These are phyloP conservation scores for Auricularia cornea DNA, from an alignment of 768 basidiomycete genomes.

Conservation along the genomic window DNA sequence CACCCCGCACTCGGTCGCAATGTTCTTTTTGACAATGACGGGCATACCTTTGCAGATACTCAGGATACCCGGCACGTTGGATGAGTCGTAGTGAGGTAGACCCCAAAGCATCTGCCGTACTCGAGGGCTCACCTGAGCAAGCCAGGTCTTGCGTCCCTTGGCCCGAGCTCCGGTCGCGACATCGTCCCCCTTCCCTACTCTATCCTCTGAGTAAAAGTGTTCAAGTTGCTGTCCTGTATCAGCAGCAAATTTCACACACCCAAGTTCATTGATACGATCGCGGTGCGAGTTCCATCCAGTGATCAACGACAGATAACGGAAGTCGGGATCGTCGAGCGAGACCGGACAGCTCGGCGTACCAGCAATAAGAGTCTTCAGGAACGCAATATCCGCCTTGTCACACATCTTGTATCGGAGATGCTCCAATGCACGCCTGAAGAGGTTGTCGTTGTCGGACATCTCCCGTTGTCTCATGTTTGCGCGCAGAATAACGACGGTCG, in stretches of 20 bases:
- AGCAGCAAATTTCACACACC: not conserved
- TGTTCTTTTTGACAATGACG: conserved; percentile 15
- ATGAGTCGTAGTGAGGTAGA: conserved; percentile 9
- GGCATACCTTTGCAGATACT: conserved; percentile 16
- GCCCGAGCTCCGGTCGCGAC: not conserved
- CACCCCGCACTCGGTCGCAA: conserved; percentile 17
- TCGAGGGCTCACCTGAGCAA: not conserved
- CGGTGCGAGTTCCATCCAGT: not conserved
- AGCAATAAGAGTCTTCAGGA: not conserved
- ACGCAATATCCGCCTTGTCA: not conserved
- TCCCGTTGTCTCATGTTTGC: conserved; percentile 4
- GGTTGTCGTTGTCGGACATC: conserved; percentile 37
- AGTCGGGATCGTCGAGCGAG: not conserved
- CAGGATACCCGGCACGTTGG: conserved; percentile 14
- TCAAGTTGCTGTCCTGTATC: not conserved
- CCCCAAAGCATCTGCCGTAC: conserved; percentile 13
- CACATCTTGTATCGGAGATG: not conserved
- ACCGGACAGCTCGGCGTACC: not conserved
- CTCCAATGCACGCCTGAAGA: conserved; percentile 21
- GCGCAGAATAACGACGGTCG: not conserved
- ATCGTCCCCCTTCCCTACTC: not conserved
- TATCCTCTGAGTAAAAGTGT: not conserved
- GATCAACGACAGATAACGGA: not conserved
- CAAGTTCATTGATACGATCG: not conserved
- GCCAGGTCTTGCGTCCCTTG: not conserved